Evolutionary conservation across 169 alveolate species (phyloP).

Genomic region (Eimeria acervulina): DNA sequence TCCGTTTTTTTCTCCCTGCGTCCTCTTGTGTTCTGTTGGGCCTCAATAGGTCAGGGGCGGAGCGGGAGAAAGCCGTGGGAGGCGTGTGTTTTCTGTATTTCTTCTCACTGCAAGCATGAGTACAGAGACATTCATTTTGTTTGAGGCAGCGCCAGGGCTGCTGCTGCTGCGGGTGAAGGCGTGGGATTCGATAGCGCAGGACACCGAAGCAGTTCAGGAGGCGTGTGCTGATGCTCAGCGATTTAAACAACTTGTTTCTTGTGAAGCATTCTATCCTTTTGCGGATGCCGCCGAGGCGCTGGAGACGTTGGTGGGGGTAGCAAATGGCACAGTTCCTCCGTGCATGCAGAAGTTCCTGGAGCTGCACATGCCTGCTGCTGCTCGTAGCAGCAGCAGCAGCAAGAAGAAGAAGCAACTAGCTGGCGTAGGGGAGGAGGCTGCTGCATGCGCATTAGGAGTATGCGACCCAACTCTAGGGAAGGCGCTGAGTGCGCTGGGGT

Average conservation of each 20-base stretch:
- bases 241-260: conserved; percentile 46
- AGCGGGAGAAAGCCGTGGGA: background rate
- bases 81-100: background rate
- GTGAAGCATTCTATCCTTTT: conserved; percentile 83
- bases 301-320: conserved; percentile 78
- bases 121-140: conserved; percentile 77
- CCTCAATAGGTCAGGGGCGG: background rate
- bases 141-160: conserved; percentile 85
- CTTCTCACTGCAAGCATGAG: conserved; percentile 40
- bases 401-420: conserved; percentile 40
- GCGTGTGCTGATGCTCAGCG: conserved; percentile 63
- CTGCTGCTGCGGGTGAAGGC: conserved; percentile 87
- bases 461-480: conserved; percentile 83
- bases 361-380: conserved; percentile 69
- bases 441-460: conserved; percentile 58
- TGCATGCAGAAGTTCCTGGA: conserved; percentile 72
- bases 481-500: conserved; percentile 73
- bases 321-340: conserved; percentile 76
- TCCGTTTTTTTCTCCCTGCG: background rate
- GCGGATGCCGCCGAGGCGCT: conserved; percentile 84
- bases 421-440: background rate
- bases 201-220: conserved; percentile 80
- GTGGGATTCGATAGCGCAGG: conserved; percentile 86
- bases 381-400: background rate
- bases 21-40: background rate